phyloP scores from a whole-genome alignment of 768 basidiomycete species.

The Boletus bicolor region DNA sequence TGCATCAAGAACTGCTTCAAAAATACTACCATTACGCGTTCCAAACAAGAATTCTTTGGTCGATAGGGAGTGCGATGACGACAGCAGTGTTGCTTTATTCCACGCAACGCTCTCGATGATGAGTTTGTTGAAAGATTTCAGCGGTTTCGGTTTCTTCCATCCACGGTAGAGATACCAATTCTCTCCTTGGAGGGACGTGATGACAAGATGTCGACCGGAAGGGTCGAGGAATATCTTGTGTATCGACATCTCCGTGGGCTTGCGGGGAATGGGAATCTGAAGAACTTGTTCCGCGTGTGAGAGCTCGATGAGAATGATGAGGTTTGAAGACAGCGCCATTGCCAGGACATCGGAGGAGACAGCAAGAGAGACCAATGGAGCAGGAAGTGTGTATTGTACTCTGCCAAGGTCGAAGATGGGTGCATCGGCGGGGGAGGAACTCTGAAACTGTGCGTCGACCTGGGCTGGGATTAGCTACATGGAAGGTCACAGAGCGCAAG shows the following conservation, averaged over 20 bases:
- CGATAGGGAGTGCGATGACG: constrained; percentile 65
- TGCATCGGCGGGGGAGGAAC: constrained; percentile 36
- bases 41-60: constrained; percentile 87
- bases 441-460: constrained; percentile 29
- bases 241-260: constrained; percentile 72
- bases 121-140: constrained; percentile 76
- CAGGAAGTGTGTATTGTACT: constrained; percentile 87
- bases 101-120: constrained; percentile 90
- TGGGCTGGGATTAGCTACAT: constrained; percentile 17
- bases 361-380: constrained; percentile 76
- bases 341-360: constrained; percentile 85
- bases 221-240: constrained; percentile 90
- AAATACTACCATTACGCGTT: constrained; percentile 78
- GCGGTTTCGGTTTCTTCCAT: constrained; percentile 77
- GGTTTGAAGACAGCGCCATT: constrained; percentile 76
- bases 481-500: not conserved
- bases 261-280: constrained; percentile 73
- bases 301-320: constrained; percentile 86
- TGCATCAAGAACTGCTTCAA: constrained; percentile 86
- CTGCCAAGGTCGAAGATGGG: constrained; percentile 81
- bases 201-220: constrained; percentile 83
- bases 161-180: constrained; percentile 86
- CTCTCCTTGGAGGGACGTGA: constrained; percentile 85
- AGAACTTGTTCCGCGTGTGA: constrained; percentile 82
- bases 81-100: constrained; percentile 69